Evolutionary conservation across 495 filamentous ascomycete species (phyloP).

Genomic region (Penicillium angulare): DNA sequence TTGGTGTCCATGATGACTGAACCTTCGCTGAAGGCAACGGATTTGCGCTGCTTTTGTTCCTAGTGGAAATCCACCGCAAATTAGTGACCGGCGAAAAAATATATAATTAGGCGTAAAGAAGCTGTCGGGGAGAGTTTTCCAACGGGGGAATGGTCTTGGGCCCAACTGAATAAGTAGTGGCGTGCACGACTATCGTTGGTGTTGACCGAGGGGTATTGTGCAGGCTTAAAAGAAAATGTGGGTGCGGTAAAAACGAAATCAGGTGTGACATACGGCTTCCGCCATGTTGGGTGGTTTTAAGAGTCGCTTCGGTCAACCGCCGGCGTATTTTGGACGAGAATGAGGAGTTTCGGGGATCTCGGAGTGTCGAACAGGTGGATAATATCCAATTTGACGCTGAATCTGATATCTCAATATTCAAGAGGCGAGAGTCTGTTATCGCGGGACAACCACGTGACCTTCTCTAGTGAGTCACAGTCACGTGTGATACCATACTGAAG

Average conservation of each 20-base stretch:
- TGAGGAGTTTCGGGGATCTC: neutral
- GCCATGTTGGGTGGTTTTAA: constrained; percentile 30
- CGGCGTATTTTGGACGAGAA: neutral
- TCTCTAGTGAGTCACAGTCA: constrained; percentile 25
- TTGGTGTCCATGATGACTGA: constrained; percentile 80
- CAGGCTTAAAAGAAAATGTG: constrained; percentile 41
- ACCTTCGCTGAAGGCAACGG: constrained; percentile 85
- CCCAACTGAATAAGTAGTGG: constrained; percentile 4
- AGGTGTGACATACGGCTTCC: constrained; percentile 54
- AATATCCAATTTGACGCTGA: constrained; percentile 22
- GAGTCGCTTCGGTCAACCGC: neutral
- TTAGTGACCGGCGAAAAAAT: constrained; percentile 8
- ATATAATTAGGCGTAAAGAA: constrained; percentile 1
- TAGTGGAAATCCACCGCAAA: constrained; percentile 3
- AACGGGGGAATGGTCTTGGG: neutral
- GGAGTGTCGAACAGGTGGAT: constrained; percentile 8
- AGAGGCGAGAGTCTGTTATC: constrained; percentile 39
- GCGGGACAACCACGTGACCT: constrained; percentile 29
- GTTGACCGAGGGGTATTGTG: constrained; percentile 29
- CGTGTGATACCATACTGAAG: too few relatives aligned
- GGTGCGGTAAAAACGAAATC: constrained; percentile 43
- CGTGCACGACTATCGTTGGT: constrained; percentile 13
- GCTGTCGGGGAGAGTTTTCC: neutral
- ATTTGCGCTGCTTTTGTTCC: constrained; percentile 67
- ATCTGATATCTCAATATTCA: constrained; percentile 20